These are phyloP conservation scores for Aspergillus spinulosporus DNA, from an alignment of 2,329 filamentous ascomycete species.

Conservation along the genomic window DNA sequence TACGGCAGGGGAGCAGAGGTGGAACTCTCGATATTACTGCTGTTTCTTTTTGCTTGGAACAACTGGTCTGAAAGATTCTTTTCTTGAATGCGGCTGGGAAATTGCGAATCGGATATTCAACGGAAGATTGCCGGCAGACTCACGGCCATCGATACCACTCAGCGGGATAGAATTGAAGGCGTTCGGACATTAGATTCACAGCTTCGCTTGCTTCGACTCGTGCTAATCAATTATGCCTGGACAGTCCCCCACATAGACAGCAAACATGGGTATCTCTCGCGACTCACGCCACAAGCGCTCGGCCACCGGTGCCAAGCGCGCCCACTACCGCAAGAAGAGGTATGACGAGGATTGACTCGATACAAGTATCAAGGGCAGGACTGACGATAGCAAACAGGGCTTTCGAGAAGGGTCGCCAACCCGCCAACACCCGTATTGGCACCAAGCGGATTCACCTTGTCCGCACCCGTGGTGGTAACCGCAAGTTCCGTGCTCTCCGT, in stretches of 20 bases:
- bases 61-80: neutral
- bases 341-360: conserved; percentile 31
- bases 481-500: conserved; percentile 98
- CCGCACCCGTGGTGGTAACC: conserved; percentile 97
- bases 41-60: neutral
- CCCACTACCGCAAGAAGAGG: conserved; percentile 74
- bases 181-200: conserved; percentile 6
- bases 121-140: neutral
- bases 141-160: neutral
- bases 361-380: neutral
- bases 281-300: conserved; percentile 99
- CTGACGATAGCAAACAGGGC: conserved; percentile 68
- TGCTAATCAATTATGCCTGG: conserved; percentile 8
- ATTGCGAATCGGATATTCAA: neutral
- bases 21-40: neutral
- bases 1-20: neutral
- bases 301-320: conserved; percentile 96
- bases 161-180: conserved; percentile 7
- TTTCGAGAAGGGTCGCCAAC: conserved; percentile 99
- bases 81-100: neutral
- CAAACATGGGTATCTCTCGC: conserved; percentile 99
- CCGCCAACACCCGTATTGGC: conserved; percentile 99
- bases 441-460: conserved; percentile 94
- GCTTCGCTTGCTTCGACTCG: conserved; percentile 1
- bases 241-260: conserved; percentile 60